phyloP scores from a whole-genome alignment of 176 grass and related monocot species.

The Sorghum bicolor region DNA sequence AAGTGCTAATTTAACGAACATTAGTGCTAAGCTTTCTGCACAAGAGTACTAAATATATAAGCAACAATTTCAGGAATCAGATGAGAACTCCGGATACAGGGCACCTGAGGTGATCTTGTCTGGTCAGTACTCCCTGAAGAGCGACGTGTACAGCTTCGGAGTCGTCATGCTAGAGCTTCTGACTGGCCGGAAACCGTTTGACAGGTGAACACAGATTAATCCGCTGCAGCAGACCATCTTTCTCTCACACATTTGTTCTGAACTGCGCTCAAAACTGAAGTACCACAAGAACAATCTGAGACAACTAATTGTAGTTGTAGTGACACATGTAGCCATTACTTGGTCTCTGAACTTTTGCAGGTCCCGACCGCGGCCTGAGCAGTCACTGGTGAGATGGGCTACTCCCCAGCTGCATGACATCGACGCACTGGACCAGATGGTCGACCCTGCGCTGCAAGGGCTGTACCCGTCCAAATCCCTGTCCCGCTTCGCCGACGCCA shows the following conservation, averaged over 20 bases:
- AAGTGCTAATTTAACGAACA: neutral
- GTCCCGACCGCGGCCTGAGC: slow-evolving; percentile 49
- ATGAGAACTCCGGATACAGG: slow-evolving; percentile 62
- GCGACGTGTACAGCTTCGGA: slow-evolving; percentile 90
- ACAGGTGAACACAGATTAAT: slow-evolving; percentile 42
- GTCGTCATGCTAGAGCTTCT: slow-evolving; percentile 96
- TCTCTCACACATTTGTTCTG: neutral
- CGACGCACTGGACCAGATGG: slow-evolving; percentile 82
- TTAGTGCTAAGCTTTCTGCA: neutral
- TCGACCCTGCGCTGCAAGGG: slow-evolving; percentile 80
- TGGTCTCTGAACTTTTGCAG: slow-evolving; percentile 35
- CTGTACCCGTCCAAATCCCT: slow-evolving; percentile 89
- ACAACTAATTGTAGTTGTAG: neutral
- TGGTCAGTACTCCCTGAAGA: slow-evolving; percentile 78
- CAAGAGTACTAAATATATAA: neutral
- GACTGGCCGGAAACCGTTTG: slow-evolving; percentile 79
- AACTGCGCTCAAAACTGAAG: slow-evolving; percentile 1
- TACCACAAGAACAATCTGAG: neutral
- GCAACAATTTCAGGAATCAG: slow-evolving; percentile 51
- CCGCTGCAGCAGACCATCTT: neutral
- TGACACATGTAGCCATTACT: slow-evolving; percentile 6
- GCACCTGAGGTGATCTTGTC: slow-evolving; percentile 77
- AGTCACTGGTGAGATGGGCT: slow-evolving; percentile 78
- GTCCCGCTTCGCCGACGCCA: slow-evolving; percentile 88
- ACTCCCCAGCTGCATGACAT: slow-evolving; percentile 89